Evolutionary conservation across 169 alveolate genomes (phyloP), one percentile per base, ranked within the genome.

Genomic region (Plasmodium reichenowi): DNA sequence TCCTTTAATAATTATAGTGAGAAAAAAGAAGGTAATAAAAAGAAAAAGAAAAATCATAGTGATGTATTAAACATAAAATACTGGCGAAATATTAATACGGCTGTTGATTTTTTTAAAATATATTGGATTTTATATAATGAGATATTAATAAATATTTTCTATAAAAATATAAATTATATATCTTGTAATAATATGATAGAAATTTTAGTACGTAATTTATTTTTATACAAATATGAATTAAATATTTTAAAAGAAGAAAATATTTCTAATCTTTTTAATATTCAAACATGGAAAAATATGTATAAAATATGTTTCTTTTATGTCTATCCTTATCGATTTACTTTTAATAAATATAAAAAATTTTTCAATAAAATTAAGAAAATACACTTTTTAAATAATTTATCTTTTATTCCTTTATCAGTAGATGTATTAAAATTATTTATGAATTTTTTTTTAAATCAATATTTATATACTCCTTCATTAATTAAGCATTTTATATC

Each of bases 11-110:
- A 9, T 2, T 10, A 4, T 2, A 54, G 62, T 54, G 62, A 54
- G 5, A 54, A 10, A 54, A 13, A n/a, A 54, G 15, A 4, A 4
- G 12, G 15, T 54, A 7, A 54, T 54, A 38, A 73, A 73, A 73
- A 47, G n/a, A 62, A 56, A 20, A 75, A n/a, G n/a, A 60, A 7
- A 1, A 67, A 38, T 5, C 64, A 66, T 50, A 66, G 73, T 24
- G 89, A 78, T 32, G 54, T 64, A 2, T 10, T 78, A n/a, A 78
- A 78, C 67, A 78, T 78, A 12, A 78, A 78, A 66, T 78, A 64
- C 26, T 78, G 89, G 89, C 66, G 89, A 59, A 78, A 78, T 29
- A 78, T 78, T 15, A 78, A 78, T 60, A 78, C 89, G 8, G 89
- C 89, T 1, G 54, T 67, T 3, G 89, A 78, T 12, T 64, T 78